Conservation (phyloP, 306 rosid genomes). For the Fagus sylvatica region DNA sequence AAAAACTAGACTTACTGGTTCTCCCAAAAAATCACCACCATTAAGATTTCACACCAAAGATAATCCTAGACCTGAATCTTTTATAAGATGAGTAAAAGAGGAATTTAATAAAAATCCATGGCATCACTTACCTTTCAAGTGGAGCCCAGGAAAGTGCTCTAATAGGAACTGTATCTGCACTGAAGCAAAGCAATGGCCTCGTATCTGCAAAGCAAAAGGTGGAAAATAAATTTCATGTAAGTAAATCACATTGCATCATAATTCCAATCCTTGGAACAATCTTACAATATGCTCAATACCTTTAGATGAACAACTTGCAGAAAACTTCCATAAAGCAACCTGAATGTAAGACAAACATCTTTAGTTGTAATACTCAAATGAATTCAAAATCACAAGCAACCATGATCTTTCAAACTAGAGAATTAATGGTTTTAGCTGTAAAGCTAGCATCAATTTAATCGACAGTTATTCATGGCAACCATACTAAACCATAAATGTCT, state of each 20-base stretch:
- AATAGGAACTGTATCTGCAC: constrained; percentile 83
- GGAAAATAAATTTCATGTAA: constrained; percentile 17
- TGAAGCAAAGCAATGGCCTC: constrained; percentile 72
- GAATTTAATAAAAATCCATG: neutral
- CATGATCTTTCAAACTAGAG: neutral
- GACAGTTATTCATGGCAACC: neutral
- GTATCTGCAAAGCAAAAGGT: constrained; percentile 56
- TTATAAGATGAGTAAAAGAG: neutral
- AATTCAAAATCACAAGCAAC: constrained; percentile 12
- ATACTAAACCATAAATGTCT: neutral
- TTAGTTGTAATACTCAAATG: constrained; percentile 34
- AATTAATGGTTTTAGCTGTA: neutral
- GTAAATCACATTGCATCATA: constrained; percentile 19
- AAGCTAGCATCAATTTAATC: neutral
- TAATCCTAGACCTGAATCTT: neutral
- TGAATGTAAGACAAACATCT: constrained; percentile 36
- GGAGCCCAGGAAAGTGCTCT: constrained; percentile 92
- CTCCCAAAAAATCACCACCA: no score
- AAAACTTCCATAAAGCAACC: constrained; percentile 95
- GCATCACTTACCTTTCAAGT: constrained; percentile 60
- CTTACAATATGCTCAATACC: constrained; percentile 43
- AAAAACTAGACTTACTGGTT: no score
- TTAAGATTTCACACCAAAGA: no score
- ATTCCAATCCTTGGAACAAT: constrained; percentile 18
- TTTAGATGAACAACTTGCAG: constrained; percentile 47